Evolutionary conservation across 371 early-diverging fungal genomes (phyloP).

Genomic region (Lichtheimia hyalospora): DNA sequence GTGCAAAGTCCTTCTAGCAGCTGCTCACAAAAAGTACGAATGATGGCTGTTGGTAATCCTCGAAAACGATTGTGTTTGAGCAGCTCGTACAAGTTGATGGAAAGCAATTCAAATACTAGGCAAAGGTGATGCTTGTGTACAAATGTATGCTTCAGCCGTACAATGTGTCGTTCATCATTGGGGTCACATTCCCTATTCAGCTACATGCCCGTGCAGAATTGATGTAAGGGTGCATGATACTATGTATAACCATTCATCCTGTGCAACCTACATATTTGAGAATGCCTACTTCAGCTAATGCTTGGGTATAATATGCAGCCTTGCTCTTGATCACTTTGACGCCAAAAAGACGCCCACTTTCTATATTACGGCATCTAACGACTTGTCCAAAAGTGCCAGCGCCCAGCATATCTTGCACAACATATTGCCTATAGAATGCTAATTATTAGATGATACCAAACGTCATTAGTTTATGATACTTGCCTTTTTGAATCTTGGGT

Average conservation of each 20-base stretch:
- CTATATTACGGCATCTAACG: slow-evolving; percentile 88
- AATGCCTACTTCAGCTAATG: slow-evolving; percentile 94
- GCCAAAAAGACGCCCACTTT: slow-evolving; percentile 86
- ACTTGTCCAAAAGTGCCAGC: slow-evolving; percentile 99
- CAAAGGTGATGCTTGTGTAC: slow-evolving; percentile 93
- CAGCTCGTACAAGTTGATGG: slow-evolving; percentile 95
- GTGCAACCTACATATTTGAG: slow-evolving; percentile 66
- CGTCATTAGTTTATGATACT: background rate
- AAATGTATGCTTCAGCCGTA: slow-evolving; percentile 92
- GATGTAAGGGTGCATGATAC: background rate
- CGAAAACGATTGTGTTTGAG: slow-evolving; percentile 95
- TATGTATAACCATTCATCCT: background rate
- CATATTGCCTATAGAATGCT: slow-evolving; percentile 59
- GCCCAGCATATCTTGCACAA: slow-evolving; percentile 92
- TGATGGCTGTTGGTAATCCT: slow-evolving; percentile 88
- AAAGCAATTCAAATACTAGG: slow-evolving; percentile 93
- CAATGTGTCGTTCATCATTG: slow-evolving; percentile 84
- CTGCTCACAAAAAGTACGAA: slow-evolving; percentile 89
- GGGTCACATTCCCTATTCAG: slow-evolving; percentile 83
- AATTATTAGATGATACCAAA: background rate
- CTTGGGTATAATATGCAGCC: slow-evolving; percentile 93
- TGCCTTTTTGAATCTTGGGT: background rate
- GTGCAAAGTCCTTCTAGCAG: slow-evolving; percentile 83
- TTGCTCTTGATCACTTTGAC: slow-evolving; percentile 98
- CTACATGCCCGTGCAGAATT: slow-evolving; percentile 22